Conservation (phyloP, 1,284 basidiomycete species). For the Bjerkandera adusta region DNA sequence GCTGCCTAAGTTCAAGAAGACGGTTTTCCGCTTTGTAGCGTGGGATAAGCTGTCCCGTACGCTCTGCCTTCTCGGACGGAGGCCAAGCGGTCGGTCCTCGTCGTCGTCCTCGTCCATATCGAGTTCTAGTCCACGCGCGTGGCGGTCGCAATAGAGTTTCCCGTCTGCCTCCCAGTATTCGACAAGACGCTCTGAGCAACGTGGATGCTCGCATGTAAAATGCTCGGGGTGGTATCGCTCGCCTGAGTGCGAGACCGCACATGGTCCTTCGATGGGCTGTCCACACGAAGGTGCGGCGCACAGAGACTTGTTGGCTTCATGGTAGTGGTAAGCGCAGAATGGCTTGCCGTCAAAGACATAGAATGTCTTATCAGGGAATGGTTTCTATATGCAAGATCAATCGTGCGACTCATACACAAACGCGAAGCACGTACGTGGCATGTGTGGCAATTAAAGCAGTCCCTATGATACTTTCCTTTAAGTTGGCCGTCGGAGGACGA, state of each 20-base stretch:
- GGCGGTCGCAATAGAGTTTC: constrained; percentile 78
- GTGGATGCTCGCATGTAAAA: constrained; percentile 63
- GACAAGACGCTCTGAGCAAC: constrained; percentile 56
- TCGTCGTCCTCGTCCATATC: constrained; percentile 30
- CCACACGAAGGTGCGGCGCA: constrained; percentile 78
- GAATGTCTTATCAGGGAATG: constrained; percentile 86
- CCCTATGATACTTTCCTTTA: constrained; percentile 88
- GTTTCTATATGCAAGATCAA: constrained; percentile 48
- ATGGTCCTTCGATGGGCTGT: constrained; percentile 87
- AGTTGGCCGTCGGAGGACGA: constrained; percentile 88
- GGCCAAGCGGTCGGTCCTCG: constrained; percentile 30
- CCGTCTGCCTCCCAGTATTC: constrained; percentile 89
- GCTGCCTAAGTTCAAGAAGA: constrained; percentile 48
- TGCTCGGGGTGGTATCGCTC: constrained; percentile 85
- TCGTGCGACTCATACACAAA: constrained; percentile 8
- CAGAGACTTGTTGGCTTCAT: constrained; percentile 84
- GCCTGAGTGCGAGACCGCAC: constrained; percentile 77
- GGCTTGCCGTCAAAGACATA: constrained; percentile 88
- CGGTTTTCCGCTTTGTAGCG: constrained; percentile 61
- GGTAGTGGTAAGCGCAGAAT: constrained; percentile 87
- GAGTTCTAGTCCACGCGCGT: constrained; percentile 42
- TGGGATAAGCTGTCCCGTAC: constrained; percentile 51
- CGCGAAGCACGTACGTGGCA: constrained; percentile 60
- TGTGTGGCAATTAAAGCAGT: constrained; percentile 83
- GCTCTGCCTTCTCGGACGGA: constrained; percentile 40